These are phyloP conservation scores for Heliamphora pulchella DNA, from an alignment of 179 eudicot species.

Conservation along the genomic window DNA sequence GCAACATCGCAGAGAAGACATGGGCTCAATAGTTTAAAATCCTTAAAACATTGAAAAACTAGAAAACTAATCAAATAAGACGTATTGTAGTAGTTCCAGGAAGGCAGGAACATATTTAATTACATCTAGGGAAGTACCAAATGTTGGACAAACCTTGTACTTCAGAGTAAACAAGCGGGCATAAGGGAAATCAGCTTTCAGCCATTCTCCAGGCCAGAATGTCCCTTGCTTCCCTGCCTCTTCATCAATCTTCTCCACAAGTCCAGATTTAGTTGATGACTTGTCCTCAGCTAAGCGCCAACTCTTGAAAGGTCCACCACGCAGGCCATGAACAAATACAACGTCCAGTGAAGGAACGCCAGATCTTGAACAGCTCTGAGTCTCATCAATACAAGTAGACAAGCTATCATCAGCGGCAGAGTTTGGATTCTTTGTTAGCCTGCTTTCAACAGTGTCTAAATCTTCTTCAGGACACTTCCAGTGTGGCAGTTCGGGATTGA, in stretches of 20 bases:
- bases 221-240: constrained; percentile 96
- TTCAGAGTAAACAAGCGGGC: constrained; percentile 91
- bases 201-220: constrained; percentile 99
- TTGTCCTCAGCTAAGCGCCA: constrained; percentile 97
- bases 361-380: constrained; percentile 22
- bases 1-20: background rate
- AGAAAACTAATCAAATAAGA: background rate
- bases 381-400: constrained; percentile 21
- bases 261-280: constrained; percentile 91
- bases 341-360: constrained; percentile 57
- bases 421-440: background rate
- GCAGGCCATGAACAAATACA: constrained; percentile 90
- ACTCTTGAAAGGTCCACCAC: constrained; percentile 93
- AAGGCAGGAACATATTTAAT: background rate
- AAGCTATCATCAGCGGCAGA: constrained; percentile 20
- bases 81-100: background rate
- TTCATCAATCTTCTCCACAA: constrained; percentile 96
- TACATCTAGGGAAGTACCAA: background rate
- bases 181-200: constrained; percentile 79
- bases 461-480: constrained; percentile 66
- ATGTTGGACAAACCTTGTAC: constrained; percentile 72
- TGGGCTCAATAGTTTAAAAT: background rate
- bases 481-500: constrained; percentile 77
- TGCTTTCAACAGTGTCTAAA: constrained; percentile 12
- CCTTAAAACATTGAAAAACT: background rate